Evolutionary conservation across 805 yeast species (phyloP), one percentile per base, ranked within the genome.

Genomic region (Teunomyces pallodes): DNA sequence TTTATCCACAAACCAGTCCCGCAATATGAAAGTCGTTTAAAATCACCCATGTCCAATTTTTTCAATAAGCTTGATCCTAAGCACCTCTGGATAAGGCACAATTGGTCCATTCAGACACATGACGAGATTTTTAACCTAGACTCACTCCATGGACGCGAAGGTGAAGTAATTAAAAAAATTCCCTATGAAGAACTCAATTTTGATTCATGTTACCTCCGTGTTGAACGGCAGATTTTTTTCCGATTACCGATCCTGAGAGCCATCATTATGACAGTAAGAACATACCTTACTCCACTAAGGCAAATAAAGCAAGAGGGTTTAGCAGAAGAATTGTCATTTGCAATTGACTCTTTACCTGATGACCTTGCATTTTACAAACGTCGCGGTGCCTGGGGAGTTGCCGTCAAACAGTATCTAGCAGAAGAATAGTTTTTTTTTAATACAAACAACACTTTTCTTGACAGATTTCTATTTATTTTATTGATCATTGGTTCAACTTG

Each of bases 1-100:
- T 67, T 61, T 42, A 78, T 87, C 50, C 95, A 87, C 59, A 76
- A 67, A 2, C 91, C 91, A 0, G 91, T 87, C 2, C 95, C 94
- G 0, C 79, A 78, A 50, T 87, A 87, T 56, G 62, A 70, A 45
- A 65, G 76, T 16, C 76, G 81, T 52, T 68, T 87, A 38, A 76
- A 79, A 60, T 55, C 72, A 5, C 79, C 87, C 17, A 87, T 87
- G 92, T 81, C 80, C 57, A 77, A 75, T 54, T 87, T 82, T 59
- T 87, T 87, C 61, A 70, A 72, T 26, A 75, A 81, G 51, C 59
- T 86, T 50, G 72, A 75, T 53, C 76, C 80, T 3, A 70, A 75
- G 28, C 79, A 80, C 47, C 74, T 75, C 43, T 84, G 86, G 59
- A 80, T 79, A 50, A 74, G 94, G 48, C 75, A 75, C 55, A 87